phyloP scores from a whole-genome alignment of 169 alveolate genomes.

The Plasmodium ovale region DNA sequence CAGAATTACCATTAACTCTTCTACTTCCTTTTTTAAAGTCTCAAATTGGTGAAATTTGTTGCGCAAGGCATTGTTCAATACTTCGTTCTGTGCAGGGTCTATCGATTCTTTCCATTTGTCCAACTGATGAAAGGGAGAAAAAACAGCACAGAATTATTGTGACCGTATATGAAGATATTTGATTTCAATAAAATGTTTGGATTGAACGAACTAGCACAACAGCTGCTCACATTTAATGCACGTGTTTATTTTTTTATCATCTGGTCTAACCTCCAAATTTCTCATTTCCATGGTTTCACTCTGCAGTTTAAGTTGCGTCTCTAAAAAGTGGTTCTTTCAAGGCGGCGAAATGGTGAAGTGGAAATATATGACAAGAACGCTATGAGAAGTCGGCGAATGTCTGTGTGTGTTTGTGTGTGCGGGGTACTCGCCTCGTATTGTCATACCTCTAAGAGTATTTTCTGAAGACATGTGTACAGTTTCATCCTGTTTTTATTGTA shows the following conservation, averaged over 20 bases:
- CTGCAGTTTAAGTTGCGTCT: slow-evolving; percentile 41
- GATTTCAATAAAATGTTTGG: neutral
- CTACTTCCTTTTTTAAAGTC: slow-evolving; percentile 36
- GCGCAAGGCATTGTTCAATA: slow-evolving; percentile 28
- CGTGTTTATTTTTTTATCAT: slow-evolving; percentile 3
- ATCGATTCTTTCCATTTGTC: slow-evolving; percentile 46
- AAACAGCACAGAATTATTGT: neutral
- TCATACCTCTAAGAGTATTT: slow-evolving; percentile 45
- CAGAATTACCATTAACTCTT: slow-evolving; percentile 45
- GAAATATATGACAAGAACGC: no score
- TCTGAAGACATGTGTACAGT: slow-evolving; percentile 26
- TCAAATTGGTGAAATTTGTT: slow-evolving; percentile 43
- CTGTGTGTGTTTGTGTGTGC: neutral
- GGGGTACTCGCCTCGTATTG: neutral
- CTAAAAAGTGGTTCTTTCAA: slow-evolving; percentile 60
- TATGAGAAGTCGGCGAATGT: neutral
- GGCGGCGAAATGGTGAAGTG: neutral
- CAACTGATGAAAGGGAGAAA: slow-evolving; percentile 8
- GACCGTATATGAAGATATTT: neutral
- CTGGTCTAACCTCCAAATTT: slow-evolving; percentile 13
- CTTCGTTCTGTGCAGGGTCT: slow-evolving; percentile 37
- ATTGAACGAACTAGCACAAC: no score
- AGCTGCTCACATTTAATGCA: no score
- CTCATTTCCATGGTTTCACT: slow-evolving; percentile 59
- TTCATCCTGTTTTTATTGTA: slow-evolving; percentile 26